Conservation (phyloP, 1,139 yeast genomes). For the Pneumocystis sp. region DNA sequence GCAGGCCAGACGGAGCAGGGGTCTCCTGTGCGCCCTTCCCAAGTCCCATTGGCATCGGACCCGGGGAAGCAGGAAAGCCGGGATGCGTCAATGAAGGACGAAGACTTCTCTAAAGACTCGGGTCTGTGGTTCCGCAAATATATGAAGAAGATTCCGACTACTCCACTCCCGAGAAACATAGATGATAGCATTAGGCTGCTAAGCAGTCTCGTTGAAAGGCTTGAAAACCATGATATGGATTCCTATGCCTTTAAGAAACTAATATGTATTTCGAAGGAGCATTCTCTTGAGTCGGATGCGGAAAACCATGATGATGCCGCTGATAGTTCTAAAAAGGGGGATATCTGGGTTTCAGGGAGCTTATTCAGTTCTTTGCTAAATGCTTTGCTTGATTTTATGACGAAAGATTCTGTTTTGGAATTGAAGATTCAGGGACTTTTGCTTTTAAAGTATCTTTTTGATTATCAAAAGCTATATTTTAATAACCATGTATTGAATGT, state of each 20-base stretch:
- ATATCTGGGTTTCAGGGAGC: slow-evolving; percentile 10
- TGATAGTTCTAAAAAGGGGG: background rate
- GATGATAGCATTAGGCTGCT: slow-evolving; percentile 6
- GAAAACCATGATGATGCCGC: background rate
- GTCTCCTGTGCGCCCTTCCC: background rate
- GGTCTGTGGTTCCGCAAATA: slow-evolving; percentile 8
- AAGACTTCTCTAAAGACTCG: background rate
- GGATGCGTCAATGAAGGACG: background rate
- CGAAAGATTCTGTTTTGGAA: background rate
- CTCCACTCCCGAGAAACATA: slow-evolving; percentile 6
- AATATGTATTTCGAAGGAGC: slow-evolving; percentile 7
- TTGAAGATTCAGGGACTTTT: slow-evolving; percentile 5
- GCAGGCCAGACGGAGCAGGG: background rate
- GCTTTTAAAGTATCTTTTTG: slow-evolving; percentile 4
- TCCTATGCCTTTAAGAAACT: slow-evolving; percentile 7
- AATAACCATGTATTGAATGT: slow-evolving; percentile 6
- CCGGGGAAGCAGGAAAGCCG: background rate
- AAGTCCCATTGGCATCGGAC: background rate
- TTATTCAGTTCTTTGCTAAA: slow-evolving; percentile 6
- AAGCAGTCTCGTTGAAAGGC: slow-evolving; percentile 1
- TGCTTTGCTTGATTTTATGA: background rate
- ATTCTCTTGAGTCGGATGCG: background rate
- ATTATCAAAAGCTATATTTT: slow-evolving; percentile 8
- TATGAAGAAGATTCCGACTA: slow-evolving; percentile 4
- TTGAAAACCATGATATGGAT: slow-evolving; percentile 5